These are phyloP conservation scores for Nigrospora sphaerica DNA, from an alignment of 2,329 filamentous ascomycete genomes.

Conservation along the genomic window DNA sequence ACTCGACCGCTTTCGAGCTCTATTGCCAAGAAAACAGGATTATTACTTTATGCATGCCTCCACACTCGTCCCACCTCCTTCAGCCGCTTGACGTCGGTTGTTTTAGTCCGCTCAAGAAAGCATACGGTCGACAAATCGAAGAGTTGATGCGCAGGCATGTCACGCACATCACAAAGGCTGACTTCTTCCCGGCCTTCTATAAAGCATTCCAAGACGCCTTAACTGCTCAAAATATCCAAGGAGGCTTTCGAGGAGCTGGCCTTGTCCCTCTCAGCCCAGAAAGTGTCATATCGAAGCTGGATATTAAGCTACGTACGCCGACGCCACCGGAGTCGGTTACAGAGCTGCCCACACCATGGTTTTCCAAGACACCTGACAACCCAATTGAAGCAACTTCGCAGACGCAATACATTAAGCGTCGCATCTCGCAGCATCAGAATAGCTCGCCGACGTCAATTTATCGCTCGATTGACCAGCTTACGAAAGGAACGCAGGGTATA, in stretches of 20 bases:
- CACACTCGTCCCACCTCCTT: slow-evolving; percentile 26
- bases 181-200: neutral
- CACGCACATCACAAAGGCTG: slow-evolving; percentile 18
- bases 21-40: slow-evolving; percentile 27
- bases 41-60: slow-evolving; percentile 26
- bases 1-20: slow-evolving; percentile 23
- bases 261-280: neutral
- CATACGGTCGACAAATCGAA: slow-evolving; percentile 21
- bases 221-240: neutral
- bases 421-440: no score
- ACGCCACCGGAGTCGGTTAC: no score
- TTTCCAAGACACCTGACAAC: no score
- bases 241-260: neutral
- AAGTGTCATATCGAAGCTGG: neutral
- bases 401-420: no score
- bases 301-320: neutral
- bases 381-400: no score
- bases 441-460: no score
- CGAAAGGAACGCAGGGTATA: no score
- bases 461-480: no score
- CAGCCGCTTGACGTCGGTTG: slow-evolving; percentile 30
- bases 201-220: neutral
- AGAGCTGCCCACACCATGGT: no score
- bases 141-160: slow-evolving; percentile 18
- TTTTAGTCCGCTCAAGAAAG: slow-evolving; percentile 26